Conservation (phyloP, 1,139 yeast species). For the Blastobotrys raffinosifermentans region DNA sequence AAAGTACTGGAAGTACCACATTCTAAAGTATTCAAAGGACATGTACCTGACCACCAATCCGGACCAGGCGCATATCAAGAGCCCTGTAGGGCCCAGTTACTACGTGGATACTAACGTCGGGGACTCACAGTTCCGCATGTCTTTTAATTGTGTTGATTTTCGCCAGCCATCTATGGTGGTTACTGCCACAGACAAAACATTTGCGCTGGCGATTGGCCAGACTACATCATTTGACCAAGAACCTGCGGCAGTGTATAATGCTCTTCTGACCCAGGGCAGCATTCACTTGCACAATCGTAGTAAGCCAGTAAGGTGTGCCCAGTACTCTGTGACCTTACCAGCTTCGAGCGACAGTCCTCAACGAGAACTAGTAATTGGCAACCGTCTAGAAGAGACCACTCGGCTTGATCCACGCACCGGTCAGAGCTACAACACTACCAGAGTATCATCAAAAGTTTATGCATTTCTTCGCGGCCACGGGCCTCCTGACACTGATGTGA, state of each 20-base stretch:
- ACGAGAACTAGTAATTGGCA: constrained; percentile 16
- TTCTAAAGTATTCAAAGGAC: constrained; percentile 27
- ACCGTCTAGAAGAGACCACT: constrained; percentile 10
- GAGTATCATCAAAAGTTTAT: constrained; percentile 13
- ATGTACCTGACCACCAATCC: constrained; percentile 29
- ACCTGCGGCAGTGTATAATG: not conserved
- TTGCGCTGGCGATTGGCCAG: not conserved
- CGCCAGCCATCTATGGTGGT: constrained; percentile 10
- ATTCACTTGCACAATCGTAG: constrained; percentile 8
- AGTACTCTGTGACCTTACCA: constrained; percentile 13
- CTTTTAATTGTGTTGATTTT: constrained; percentile 7
- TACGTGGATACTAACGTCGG: constrained; percentile 19
- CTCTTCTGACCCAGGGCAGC: constrained; percentile 5
- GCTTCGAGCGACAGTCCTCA: no score
- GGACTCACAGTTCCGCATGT: constrained; percentile 3
- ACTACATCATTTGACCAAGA: not conserved
- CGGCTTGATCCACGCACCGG: constrained; percentile 1
- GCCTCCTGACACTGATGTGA: constrained; percentile 11
- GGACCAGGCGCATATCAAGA: constrained; percentile 22
- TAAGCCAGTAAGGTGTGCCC: constrained; percentile 10
- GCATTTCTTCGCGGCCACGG: constrained; percentile 10
- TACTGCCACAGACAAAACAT: not conserved
- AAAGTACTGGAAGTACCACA: constrained; percentile 25
- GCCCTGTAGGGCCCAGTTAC: constrained; percentile 26
- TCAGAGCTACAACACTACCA: constrained; percentile 2